Percentiles rank a stretch among this genome's conserved stretches.
Conservation (phyloP, 148 eudicot genomes). For the Fallopia convolvulus region DNA sequence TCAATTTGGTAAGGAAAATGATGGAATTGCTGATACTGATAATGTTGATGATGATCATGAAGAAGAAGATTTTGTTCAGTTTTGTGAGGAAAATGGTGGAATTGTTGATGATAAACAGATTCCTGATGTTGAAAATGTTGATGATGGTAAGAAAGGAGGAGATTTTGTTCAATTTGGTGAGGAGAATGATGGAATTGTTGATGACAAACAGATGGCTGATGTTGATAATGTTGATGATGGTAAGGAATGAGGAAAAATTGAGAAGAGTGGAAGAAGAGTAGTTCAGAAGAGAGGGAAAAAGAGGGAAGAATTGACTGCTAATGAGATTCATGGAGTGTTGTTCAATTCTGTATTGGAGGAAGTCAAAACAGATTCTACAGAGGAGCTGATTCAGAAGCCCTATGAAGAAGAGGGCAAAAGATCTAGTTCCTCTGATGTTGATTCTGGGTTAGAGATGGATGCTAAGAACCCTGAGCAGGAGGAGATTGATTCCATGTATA, state of each 20-base stretch:
- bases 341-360: constrained; percentile 30
- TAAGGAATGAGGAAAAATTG: constrained; percentile 4
- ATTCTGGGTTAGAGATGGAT: background rate
- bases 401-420: constrained; percentile 34
- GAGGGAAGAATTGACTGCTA: constrained; percentile 11
- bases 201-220: no score
- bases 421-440: background rate
- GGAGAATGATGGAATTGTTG: no score
- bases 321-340: constrained; percentile 22
- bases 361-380: constrained; percentile 13
- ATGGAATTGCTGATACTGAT: no score
- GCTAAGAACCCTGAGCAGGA: background rate
- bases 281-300: background rate
- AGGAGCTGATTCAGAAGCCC: background rate
- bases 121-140: no score
- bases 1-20: background rate
- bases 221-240: background rate
- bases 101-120: no score
- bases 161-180: background rate
- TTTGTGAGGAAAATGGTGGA: background rate
- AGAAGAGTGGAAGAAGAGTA: background rate
- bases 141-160: background rate
- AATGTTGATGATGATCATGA: no score
- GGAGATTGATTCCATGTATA: background rate
- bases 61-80: background rate